Evolutionary conservation across 148 eudicot species (phyloP).

Genomic region (Diospyros lotus): DNA sequence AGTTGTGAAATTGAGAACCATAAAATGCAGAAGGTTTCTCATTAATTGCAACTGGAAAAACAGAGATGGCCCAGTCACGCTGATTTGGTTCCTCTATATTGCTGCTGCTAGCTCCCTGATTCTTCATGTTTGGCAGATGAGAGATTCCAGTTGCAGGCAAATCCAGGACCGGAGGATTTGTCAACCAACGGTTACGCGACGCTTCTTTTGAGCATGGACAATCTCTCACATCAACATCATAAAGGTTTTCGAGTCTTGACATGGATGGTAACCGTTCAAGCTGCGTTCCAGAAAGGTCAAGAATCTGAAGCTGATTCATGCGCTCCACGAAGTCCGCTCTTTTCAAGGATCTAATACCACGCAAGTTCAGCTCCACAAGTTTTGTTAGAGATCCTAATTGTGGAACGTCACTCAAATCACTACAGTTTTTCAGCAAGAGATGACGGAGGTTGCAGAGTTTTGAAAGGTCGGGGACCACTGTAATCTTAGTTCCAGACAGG

Average conservation of each 20-base stretch:
- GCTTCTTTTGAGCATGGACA: constrained; percentile 3
- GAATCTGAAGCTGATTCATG: constrained; percentile 13
- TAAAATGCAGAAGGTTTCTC: constrained; percentile 8
- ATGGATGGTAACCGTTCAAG: constrained; percentile 19
- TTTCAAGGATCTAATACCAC: not conserved
- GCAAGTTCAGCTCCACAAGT: constrained; percentile 24
- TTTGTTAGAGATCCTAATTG: not conserved
- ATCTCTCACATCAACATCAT: constrained; percentile 9
- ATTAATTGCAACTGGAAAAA: not conserved
- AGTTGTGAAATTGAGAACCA: constrained; percentile 19
- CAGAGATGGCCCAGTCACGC: constrained; percentile 15
- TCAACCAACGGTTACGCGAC: constrained; percentile 3
- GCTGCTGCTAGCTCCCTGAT: constrained; percentile 16
- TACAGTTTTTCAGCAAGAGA: constrained; percentile 15
- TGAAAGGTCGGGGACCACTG: constrained; percentile 12
- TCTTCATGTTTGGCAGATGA: not conserved
- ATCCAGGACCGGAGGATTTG: constrained; percentile 21
- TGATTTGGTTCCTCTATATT: not conserved
- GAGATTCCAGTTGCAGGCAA: constrained; percentile 18
- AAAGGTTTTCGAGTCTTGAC: constrained; percentile 20
- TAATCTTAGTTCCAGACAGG: constrained; percentile 19
- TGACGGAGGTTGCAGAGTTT: constrained; percentile 10
- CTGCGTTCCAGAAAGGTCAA: constrained; percentile 21
- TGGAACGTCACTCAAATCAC: constrained; percentile 1
- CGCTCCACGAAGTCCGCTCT: constrained; percentile 12